phyloP scores from a whole-genome alignment of 1,284 basidiomycete genomes.

The Fistulinella cinereoalba region DNA sequence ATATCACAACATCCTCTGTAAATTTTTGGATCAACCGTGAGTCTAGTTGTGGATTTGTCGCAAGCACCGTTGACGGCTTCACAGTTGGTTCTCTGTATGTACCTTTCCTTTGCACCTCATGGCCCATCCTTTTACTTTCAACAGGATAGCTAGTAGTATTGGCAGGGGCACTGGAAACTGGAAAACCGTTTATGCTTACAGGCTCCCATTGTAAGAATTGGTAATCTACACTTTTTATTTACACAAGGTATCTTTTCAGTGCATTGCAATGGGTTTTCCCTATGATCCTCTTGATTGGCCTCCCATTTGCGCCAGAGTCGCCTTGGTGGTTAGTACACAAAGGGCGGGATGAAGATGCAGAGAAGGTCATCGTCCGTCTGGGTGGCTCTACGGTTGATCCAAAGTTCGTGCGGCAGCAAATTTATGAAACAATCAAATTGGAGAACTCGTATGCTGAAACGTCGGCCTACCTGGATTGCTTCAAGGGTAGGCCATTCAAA shows the following conservation, averaged over 20 bases:
- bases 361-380: slow-evolving; percentile 42
- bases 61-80: neutral
- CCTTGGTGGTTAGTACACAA: slow-evolving; percentile 62
- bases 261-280: slow-evolving; percentile 33
- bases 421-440: slow-evolving; percentile 28
- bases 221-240: neutral
- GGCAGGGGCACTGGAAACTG: slow-evolving; percentile 23
- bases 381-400: slow-evolving; percentile 24
- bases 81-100: slow-evolving; percentile 30
- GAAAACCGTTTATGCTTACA: slow-evolving; percentile 25
- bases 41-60: neutral
- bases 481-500: slow-evolving; percentile 28
- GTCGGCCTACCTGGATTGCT: slow-evolving; percentile 26
- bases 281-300: slow-evolving; percentile 22
- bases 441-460: slow-evolving; percentile 27
- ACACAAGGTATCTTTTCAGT: slow-evolving; percentile 6
- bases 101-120: neutral
- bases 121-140: neutral
- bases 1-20: slow-evolving; percentile 30
- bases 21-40: slow-evolving; percentile 30
- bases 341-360: slow-evolving; percentile 50
- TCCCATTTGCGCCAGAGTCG: slow-evolving; percentile 52
- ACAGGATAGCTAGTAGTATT: slow-evolving; percentile 28
- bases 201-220: slow-evolving; percentile 26
- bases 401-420: slow-evolving; percentile 22